Conservation (phyloP, 768 basidiomycete species). For the Boletus patriciae region DNA sequence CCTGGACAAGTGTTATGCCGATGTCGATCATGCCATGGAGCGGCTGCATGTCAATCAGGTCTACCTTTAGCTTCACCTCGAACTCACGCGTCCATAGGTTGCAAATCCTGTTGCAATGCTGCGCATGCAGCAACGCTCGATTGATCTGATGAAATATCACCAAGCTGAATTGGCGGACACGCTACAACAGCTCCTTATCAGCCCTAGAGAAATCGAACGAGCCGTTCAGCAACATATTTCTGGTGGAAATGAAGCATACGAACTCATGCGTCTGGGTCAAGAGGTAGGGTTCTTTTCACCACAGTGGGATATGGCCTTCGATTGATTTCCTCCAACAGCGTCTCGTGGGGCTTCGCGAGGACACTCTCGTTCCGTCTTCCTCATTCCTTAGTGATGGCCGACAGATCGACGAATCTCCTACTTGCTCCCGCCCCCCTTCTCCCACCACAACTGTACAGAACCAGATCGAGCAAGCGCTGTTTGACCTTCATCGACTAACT, state of each 20-base stretch:
- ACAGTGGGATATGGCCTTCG: neutral
- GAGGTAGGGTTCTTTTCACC: constrained; percentile 31
- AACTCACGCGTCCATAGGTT: constrained; percentile 18
- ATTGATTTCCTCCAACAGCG: constrained; percentile 16
- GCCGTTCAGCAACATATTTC: constrained; percentile 41
- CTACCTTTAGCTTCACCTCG: neutral
- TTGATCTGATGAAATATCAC: constrained; percentile 28
- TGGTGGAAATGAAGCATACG: constrained; percentile 43
- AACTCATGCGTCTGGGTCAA: constrained; percentile 56
- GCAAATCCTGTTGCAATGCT: constrained; percentile 23
- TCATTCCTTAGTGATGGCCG: constrained; percentile 21
- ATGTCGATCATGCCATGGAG: constrained; percentile 44
- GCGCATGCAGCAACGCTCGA: constrained; percentile 32
- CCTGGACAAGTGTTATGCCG: constrained; percentile 43
- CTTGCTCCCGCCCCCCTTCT: constrained; percentile 22
- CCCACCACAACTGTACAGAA: constrained; percentile 30
- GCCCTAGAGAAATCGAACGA: constrained; percentile 36
- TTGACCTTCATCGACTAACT: constrained; percentile 49
- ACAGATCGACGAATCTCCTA: constrained; percentile 25
- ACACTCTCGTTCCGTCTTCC: neutral
- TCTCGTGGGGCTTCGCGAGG: constrained; percentile 17
- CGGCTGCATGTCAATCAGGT: constrained; percentile 42
- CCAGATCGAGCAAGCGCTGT: constrained; percentile 46
- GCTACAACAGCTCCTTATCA: constrained; percentile 42
- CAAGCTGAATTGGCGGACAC: constrained; percentile 38